Evolutionary conservation across 2,329 filamentous ascomycete genomes (phyloP).

Genomic region (Sordariomycetes sp.): DNA sequence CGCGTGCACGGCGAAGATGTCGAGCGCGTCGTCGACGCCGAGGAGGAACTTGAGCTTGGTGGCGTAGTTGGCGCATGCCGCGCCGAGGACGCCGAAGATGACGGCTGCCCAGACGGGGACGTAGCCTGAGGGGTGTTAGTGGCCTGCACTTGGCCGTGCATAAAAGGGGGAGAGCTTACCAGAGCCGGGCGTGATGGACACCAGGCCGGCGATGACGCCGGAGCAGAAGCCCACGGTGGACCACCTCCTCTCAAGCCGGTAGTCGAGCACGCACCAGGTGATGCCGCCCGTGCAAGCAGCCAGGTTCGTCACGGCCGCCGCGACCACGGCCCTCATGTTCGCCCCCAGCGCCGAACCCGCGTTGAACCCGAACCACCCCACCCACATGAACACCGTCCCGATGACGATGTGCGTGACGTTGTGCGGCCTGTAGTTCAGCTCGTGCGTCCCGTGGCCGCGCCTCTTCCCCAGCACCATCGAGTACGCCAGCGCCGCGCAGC

Average conservation of each 20-base stretch:
- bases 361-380: slow-evolving; percentile 95
- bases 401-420: slow-evolving; percentile 90
- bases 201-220: slow-evolving; percentile 76
- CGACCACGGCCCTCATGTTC: slow-evolving; percentile 79
- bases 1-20: slow-evolving; percentile 79
- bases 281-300: slow-evolving; percentile 77
- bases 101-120: slow-evolving; percentile 80
- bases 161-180: slow-evolving; percentile 28
- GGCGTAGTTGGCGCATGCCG: slow-evolving; percentile 73
- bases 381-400: slow-evolving; percentile 88
- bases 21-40: slow-evolving; percentile 71
- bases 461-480: slow-evolving; percentile 86
- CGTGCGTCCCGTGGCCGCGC: slow-evolving; percentile 73
- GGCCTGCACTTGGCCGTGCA: too few relatives aligned
- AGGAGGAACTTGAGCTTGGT: slow-evolving; percentile 85
- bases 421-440: slow-evolving; percentile 85
- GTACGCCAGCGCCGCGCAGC: slow-evolving; percentile 75
- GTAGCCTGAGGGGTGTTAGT: slow-evolving; percentile 34
- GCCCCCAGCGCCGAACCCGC: slow-evolving; percentile 72
- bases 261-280: slow-evolving; percentile 84
- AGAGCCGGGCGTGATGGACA: slow-evolving; percentile 80
- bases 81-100: slow-evolving; percentile 67
- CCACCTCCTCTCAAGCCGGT: slow-evolving; percentile 82
- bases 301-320: slow-evolving; percentile 75
- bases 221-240: slow-evolving; percentile 91